These are phyloP conservation scores for Thuja plicata DNA, from an alignment of 83 land plant genomes.

Conservation along the genomic window DNA sequence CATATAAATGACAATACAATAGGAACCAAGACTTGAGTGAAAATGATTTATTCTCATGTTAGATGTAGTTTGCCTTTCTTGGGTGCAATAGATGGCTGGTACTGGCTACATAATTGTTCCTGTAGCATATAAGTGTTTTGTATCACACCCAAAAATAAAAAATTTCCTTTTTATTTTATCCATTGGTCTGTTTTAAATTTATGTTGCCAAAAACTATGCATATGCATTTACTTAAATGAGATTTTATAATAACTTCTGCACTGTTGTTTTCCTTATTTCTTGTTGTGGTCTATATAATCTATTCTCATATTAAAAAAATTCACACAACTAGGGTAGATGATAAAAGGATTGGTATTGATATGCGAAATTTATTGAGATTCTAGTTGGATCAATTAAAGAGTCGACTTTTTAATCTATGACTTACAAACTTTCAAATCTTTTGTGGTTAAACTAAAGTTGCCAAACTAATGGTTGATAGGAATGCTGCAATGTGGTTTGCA, in stretches of 20 bases:
- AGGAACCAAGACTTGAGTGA: neutral
- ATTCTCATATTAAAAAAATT: neutral
- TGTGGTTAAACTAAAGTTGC: too few species aligned
- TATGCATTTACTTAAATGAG: neutral
- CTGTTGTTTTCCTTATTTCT: neutral
- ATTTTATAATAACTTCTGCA: neutral
- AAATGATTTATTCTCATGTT: neutral
- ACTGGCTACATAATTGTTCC: neutral
- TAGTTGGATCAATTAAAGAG: neutral
- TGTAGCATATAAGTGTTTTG: neutral
- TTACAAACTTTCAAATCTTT: neutral
- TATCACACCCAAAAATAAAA: neutral
- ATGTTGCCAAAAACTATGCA: neutral
- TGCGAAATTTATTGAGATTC: neutral
- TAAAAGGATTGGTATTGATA: neutral
- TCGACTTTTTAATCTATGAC: neutral
- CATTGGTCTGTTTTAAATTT: neutral
- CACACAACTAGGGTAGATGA: neutral
- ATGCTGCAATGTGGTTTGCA: neutral
- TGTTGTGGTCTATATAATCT: neutral
- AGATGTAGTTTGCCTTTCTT: neutral
- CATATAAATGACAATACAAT: neutral
- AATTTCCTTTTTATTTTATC: neutral
- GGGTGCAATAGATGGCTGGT: neutral
- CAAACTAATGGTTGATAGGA: neutral